Base-by-base conservation (phyloP, 768 basidiomycete species). In the Russula lepida region DNA sequence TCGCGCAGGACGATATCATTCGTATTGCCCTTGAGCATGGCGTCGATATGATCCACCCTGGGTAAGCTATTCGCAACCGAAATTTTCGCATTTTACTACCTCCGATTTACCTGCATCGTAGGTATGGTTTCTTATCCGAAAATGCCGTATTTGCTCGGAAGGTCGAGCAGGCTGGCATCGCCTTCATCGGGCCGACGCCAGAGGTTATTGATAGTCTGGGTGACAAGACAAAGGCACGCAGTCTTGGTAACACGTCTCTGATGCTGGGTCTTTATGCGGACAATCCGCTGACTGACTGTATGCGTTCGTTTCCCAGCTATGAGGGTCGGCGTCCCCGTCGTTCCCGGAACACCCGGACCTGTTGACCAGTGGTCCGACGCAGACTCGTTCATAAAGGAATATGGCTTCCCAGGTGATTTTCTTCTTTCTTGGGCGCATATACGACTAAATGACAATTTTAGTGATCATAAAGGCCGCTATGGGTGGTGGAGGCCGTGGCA, bases 381-480 rank as follows among this genome's bases (percentile, higher is more conserved):
- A 49, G 85, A 84, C 55, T 73, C 84, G 0, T 99, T 99, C 77
- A 92, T 97, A 71, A 84, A 95, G 68, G 91, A 99, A 75, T 85
- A 95, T 72, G 95, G 95, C 15, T 97, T 97, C 78, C 95, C 95
- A 69, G 84, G 88, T 86, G 60, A 64, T 76, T 11, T 6, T 7
- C 1, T 54, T 51, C 52, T 46, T 54, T 41, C 47, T 15, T 8
- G 25, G 15, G 32, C 41, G 54, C 57, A 52, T 62, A 35, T 56
- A 57, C 41, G 33, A 13, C 25, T 17, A 8, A 60, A 52, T 35
- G 23, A 41, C 30, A 2, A 21, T 32, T 12, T 32, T 71, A 86
- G 93, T 99, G 57, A 98, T 99, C 73, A 98, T 99, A 83, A 99
- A 98, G 77, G 97, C 97, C 41, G 95, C 95, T 9, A 95, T 97